Conservation (phyloP, 2,329 filamentous ascomycete genomes). For the Trichoderma sp. region DNA sequence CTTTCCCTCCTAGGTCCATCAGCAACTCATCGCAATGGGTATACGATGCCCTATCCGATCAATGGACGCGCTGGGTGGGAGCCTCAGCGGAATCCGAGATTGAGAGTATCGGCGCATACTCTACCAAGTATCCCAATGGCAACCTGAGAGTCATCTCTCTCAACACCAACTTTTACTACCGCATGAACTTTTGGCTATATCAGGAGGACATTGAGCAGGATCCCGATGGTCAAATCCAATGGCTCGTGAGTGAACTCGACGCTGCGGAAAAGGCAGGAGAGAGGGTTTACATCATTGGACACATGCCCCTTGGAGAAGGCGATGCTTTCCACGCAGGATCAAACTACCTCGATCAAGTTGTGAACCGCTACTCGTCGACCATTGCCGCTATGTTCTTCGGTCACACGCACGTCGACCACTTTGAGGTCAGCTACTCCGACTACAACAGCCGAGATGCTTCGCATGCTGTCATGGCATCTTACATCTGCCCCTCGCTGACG, state of each 20-base stretch:
- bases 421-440: conserved; percentile 56
- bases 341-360: conserved; percentile 54
- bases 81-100: conserved; percentile 33
- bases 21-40: conserved; percentile 51
- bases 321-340: conserved; percentile 56
- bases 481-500: conserved; percentile 56
- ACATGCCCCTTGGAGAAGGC: conserved; percentile 54
- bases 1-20: conserved; percentile 46
- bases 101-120: conserved; percentile 51
- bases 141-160: conserved; percentile 60
- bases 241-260: conserved; percentile 56
- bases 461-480: conserved; percentile 52
- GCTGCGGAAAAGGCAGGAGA: conserved; percentile 53
- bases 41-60: conserved; percentile 49
- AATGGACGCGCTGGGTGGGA: conserved; percentile 53
- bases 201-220: conserved; percentile 49
- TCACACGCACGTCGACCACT: conserved; percentile 59
- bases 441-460: conserved; percentile 43
- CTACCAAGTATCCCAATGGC: conserved; percentile 44
- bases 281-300: conserved; percentile 58
- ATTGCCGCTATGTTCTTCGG: conserved; percentile 59
- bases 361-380: conserved; percentile 54
- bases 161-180: conserved; percentile 62
- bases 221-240: conserved; percentile 53
- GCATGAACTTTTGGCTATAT: conserved; percentile 59